Base-by-base conservation (phyloP, 768 basidiomycete genomes). In the Paxillus rubicundulus region DNA sequence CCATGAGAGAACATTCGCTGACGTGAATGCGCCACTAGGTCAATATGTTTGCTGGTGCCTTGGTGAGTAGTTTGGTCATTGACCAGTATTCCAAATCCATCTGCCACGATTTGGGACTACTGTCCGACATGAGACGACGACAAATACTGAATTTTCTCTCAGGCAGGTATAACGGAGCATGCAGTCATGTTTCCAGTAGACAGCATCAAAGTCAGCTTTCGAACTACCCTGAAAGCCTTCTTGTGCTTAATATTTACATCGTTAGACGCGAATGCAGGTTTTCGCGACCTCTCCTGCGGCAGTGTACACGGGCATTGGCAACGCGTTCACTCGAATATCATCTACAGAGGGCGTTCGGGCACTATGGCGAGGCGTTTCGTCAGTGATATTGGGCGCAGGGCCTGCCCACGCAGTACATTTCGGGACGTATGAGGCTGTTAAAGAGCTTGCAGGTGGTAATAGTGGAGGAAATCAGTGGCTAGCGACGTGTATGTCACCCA, bases 91-190 rank as follows among this genome's bases (percentile, higher is more conserved):
- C 24, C 12, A 9, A 27, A 49, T 50, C 42, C 46, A 21, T 33
- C 18, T 12, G 28, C 24, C 24, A 24, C 2, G 4, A 24, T 24
- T 24, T 24, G 42, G 21, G 12, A 20, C 40, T 24, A 32, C 36
- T 32, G 36, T 32, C 24, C 27, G 39, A 37, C 34, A 30, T 30
- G 42, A 32, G 28, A 33, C 14, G 37, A 48, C 33, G 9, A 49
- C 7, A 6, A 28, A 40, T 52, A 49, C 58, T 71, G 18, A 69
- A 24, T n/a, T 9, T 40, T 59, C 24, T n/a, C 53, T 21, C 68
- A 96, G 94, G 97, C 97, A 62, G 97, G 97, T 55, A 98, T 99
- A 61, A 94, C 95, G 49, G 97, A 99, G 70, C 97, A 99, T 74
- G 90, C 94, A 28, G 93, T 97, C 68, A 98, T 99, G 89, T 99